Conservation (phyloP, 768 basidiomycete species). For the Leccinum fibrillosum region DNA sequence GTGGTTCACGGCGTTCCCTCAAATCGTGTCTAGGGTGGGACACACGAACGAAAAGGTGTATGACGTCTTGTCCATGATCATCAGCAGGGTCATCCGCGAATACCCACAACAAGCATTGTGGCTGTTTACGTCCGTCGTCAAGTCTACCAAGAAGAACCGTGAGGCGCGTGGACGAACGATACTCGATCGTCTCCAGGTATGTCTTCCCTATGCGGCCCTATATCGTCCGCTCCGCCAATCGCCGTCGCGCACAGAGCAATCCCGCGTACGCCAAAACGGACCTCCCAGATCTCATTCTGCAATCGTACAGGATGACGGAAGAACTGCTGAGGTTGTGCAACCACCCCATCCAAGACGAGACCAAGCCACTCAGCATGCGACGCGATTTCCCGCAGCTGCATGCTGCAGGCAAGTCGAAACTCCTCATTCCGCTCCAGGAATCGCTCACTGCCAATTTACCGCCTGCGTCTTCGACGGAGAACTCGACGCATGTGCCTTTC, state of each 20-base stretch:
- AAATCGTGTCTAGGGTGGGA: slow-evolving; percentile 92
- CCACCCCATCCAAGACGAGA: slow-evolving; percentile 40
- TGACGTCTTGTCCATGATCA: slow-evolving; percentile 58
- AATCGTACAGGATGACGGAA: slow-evolving; percentile 61
- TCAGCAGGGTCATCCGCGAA: slow-evolving; percentile 66
- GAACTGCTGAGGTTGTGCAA: slow-evolving; percentile 70
- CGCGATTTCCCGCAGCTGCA: slow-evolving; percentile 54
- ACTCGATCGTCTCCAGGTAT: slow-evolving; percentile 56
- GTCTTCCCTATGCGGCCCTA: neutral
- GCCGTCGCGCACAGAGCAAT: slow-evolving; percentile 35
- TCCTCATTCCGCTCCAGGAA: slow-evolving; percentile 92
- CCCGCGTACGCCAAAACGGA: slow-evolving; percentile 40
- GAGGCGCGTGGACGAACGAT: slow-evolving; percentile 57
- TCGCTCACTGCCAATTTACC: slow-evolving; percentile 90
- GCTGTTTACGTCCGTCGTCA: slow-evolving; percentile 86
- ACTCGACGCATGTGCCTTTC: slow-evolving; percentile 77
- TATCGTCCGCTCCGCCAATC: neutral
- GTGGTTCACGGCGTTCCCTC: slow-evolving; percentile 97
- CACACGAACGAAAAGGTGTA: slow-evolving; percentile 65
- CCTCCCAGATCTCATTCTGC: slow-evolving; percentile 49
- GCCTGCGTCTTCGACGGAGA: slow-evolving; percentile 50
- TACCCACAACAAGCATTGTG: slow-evolving; percentile 92
- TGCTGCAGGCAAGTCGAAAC: slow-evolving; percentile 52
- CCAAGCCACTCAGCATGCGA: slow-evolving; percentile 39
- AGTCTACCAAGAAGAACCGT: slow-evolving; percentile 71